phyloP scores from a whole-genome alignment of 805 yeast species.

The Pichia californica region DNA sequence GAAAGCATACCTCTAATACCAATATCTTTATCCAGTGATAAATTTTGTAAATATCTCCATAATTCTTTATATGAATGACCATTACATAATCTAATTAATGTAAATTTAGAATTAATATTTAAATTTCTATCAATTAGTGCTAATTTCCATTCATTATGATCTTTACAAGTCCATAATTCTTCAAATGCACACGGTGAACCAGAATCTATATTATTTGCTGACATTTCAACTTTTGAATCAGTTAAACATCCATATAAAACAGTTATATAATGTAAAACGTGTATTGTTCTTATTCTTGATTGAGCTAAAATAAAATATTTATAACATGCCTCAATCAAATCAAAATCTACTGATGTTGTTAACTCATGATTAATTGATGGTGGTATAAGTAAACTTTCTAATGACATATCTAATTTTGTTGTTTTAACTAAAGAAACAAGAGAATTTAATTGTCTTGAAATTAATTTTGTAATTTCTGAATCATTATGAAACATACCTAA shows the following conservation, averaged over 20 bases:
- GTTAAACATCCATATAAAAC: constrained; percentile 40
- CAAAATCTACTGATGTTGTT: constrained; percentile 12
- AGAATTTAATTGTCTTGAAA: constrained; percentile 47
- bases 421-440: constrained; percentile 49
- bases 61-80: constrained; percentile 45
- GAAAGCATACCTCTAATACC: constrained; percentile 48
- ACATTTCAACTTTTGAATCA: constrained; percentile 36
- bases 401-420: constrained; percentile 45
- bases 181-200: constrained; percentile 62
- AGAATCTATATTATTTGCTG: constrained; percentile 42
- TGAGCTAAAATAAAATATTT: constrained; percentile 51
- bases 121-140: constrained; percentile 32
- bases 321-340: constrained; percentile 34
- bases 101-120: constrained; percentile 45
- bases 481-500: constrained; percentile 52
- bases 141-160: constrained; percentile 45
- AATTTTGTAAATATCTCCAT: constrained; percentile 43
- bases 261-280: constrained; percentile 43
- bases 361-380: constrained; percentile 29
- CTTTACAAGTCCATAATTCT: constrained; percentile 50
- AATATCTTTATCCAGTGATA: constrained; percentile 32
- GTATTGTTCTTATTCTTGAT: constrained; percentile 49
- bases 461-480: constrained; percentile 41
- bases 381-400: constrained; percentile 40
- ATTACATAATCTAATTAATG: constrained; percentile 52